Base-by-base conservation (phyloP, 306 rosid genomes). In the Pyrus betulifolia region DNA sequence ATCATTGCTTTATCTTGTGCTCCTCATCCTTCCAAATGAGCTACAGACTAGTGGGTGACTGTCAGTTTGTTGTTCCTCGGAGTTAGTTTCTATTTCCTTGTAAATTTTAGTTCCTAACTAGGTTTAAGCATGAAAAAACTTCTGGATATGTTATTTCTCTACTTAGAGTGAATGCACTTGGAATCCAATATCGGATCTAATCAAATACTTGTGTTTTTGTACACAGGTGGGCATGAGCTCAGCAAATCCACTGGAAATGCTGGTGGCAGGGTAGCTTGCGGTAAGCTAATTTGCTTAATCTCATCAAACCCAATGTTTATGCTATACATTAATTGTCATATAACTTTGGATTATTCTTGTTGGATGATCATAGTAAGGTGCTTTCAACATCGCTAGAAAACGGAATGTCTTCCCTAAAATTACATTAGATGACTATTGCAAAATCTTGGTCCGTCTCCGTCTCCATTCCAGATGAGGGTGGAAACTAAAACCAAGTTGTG, bases 181-280 rank as follows among this genome's bases (percentile, higher is more conserved):
- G 67, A 52, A 59, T 23, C 70, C 23, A 8, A 68, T 55, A 58
- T 13, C 8, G 6, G 7, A 5, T 59, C 45, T 79, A 45, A 81
- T 72, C 54, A 31, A 11, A 31, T 69, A 22, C 28, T 49, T 27
- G 4, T 46, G 10, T 42, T 49, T 70, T 80, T 68, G 70, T 75
- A 71, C 69, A 10, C 69, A 96, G 99, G 99, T 74, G 98, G 98
- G 44, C 98, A 96, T 27, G 99, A 96, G 86, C 96, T 92, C 52
- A 96, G 99, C 99, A 89, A 87, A 74, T 13, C 83, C 58, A 92
- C 99, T 17, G 99, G 99, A 87, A 96, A 96, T 82, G 99, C 99
- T 38, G 99, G 99, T 51, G 99, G 96, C 82, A 82, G 99, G 76
- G 55, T 86, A 31, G 99, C 99, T 70, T 96, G 99, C 54, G 99